Percentiles rank a stretch among this genome's conserved stretches.
phyloP scores from a whole-genome alignment of 495 filamentous ascomycete species.

The Xylaria flabelliformis region DNA sequence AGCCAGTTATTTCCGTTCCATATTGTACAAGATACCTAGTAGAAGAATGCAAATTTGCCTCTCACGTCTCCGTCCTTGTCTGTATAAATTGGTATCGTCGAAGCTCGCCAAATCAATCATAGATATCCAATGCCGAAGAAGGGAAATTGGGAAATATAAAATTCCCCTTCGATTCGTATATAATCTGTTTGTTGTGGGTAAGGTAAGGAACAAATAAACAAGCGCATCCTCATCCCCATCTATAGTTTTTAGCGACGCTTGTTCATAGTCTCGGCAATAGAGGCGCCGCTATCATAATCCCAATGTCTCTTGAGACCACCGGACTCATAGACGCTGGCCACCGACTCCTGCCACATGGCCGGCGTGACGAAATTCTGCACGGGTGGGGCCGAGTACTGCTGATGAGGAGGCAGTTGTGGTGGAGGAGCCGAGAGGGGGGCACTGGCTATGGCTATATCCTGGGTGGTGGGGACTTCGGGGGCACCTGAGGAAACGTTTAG shows the following conservation, averaged over 20 bases:
- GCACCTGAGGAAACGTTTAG: constrained; percentile 54
- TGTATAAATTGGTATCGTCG: not conserved
- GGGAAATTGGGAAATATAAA: too few species aligned
- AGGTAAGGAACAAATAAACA: not conserved
- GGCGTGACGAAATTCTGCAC: constrained; percentile 79
- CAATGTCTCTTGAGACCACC: constrained; percentile 78
- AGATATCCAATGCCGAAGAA: not conserved
- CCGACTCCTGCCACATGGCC: constrained; percentile 94
- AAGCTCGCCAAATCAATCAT: not conserved
- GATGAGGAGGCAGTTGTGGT: constrained; percentile 53
- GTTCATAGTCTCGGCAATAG: constrained; percentile 34
- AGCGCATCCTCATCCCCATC: not conserved
- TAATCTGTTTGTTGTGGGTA: not conserved
- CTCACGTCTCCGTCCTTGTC: not conserved
- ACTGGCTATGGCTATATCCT: constrained; percentile 57
- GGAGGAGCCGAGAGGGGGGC: constrained; percentile 58
- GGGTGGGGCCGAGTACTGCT: constrained; percentile 61
- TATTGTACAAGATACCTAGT: not conserved
- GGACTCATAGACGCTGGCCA: constrained; percentile 82
- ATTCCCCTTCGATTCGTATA: not conserved
- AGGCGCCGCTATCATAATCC: constrained; percentile 57
- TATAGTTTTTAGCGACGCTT: constrained; percentile 35
- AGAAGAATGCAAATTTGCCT: not conserved
- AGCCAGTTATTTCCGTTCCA: not conserved
- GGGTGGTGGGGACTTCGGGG: constrained; percentile 57